These are phyloP conservation scores for Papiliotrema fonsecae DNA, from an alignment of 1,284 basidiomycete genomes.

Conservation along the genomic window DNA sequence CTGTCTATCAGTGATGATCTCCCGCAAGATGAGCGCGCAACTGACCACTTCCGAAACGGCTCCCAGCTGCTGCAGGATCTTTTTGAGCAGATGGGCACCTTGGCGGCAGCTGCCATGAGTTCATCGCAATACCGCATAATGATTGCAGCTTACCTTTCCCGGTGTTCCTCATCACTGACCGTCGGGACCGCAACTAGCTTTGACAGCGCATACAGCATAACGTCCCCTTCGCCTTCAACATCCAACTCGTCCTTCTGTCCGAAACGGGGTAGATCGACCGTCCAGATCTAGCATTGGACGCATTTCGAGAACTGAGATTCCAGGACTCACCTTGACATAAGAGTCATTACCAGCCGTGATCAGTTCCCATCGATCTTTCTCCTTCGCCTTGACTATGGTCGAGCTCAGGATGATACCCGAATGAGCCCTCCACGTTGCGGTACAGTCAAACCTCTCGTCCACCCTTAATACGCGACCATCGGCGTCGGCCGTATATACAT, in stretches of 20 bases:
- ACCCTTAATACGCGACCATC: conserved; percentile 78
- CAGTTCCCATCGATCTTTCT: conserved; percentile 47
- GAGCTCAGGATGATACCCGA: conserved; percentile 76
- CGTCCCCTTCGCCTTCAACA: conserved; percentile 45
- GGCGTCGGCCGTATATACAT: conserved; percentile 76
- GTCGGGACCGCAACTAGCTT: conserved; percentile 85
- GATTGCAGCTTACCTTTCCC: conserved; percentile 58
- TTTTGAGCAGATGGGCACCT: conserved; percentile 82
- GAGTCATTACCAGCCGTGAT: conserved; percentile 82
- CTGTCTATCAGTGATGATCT: conserved; percentile 4
- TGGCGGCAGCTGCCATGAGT: conserved; percentile 60
- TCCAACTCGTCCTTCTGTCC: conserved; percentile 17
- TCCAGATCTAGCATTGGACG: conserved; percentile 23
- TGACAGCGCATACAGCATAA: conserved; percentile 62
- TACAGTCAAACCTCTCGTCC: conserved; percentile 76
- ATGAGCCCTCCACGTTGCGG: conserved; percentile 73
- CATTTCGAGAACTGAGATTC: not conserved
- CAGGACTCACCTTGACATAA: conserved; percentile 62
- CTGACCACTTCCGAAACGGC: conserved; percentile 69
- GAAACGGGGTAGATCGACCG: conserved; percentile 14
- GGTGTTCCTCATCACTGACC: conserved; percentile 65
- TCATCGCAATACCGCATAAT: not conserved
- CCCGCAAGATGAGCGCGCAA: conserved; percentile 3
- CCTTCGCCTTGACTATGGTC: conserved; percentile 48
- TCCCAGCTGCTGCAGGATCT: conserved; percentile 78